phyloP scores from a whole-genome alignment of 768 basidiomycete species.

The Psilocybe azurescens region DNA sequence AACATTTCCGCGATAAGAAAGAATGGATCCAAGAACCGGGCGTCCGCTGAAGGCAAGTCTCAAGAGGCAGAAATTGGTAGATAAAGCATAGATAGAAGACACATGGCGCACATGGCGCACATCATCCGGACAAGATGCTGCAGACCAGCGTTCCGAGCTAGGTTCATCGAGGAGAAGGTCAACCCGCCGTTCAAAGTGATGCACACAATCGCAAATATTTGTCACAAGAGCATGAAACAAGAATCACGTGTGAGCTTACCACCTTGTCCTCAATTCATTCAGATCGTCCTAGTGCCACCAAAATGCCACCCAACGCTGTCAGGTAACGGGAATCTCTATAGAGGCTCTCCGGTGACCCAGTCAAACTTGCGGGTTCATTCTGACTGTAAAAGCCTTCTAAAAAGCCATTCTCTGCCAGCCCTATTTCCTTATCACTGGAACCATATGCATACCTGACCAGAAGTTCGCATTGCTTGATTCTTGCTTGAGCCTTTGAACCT shows the following conservation, averaged over 20 bases:
- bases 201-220: neutral
- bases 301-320: neutral
- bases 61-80: constrained; percentile 1
- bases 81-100: constrained; percentile 22
- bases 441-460: neutral
- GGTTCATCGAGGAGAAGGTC: neutral
- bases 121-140: constrained; percentile 10
- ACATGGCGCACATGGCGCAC: constrained; percentile 12
- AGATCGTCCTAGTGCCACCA: neutral
- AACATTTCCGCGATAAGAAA: constrained; percentile 1
- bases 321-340: neutral
- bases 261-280: neutral
- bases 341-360: neutral
- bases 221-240: neutral
- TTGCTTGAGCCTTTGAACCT: neutral
- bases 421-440: neutral
- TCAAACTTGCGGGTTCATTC: neutral
- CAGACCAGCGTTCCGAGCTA: constrained; percentile 9
- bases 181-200: neutral
- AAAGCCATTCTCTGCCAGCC: neutral
- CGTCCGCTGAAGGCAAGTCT: neutral
- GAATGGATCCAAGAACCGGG: neutral
- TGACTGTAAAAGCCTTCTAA: neutral
- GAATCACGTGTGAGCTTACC: neutral
- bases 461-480: neutral